Conservation (phyloP, 139 green algal genomes). For the Chlamydomonas sp. region DNA sequence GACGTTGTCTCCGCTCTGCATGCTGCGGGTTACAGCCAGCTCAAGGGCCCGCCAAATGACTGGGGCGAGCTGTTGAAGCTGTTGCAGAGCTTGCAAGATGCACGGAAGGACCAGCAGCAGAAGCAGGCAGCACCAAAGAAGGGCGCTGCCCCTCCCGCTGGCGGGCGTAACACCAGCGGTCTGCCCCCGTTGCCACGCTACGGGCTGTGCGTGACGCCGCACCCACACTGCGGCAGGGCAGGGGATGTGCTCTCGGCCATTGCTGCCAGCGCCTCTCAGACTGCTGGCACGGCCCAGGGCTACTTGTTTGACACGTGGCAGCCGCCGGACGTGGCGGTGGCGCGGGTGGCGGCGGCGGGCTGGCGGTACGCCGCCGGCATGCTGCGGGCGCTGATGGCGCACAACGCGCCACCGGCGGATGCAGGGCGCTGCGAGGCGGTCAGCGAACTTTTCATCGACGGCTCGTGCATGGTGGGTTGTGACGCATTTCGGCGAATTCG, state of each 20-base stretch:
- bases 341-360: too few relatives aligned
- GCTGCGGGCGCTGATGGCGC: not conserved
- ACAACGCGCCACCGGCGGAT: not conserved
- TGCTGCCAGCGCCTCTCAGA: constrained; percentile 1
- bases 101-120: too few relatives aligned
- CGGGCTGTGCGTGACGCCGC: not conserved
- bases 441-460: not conserved
- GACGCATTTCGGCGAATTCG: too few relatives aligned
- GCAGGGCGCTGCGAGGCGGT: not conserved
- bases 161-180: not conserved
- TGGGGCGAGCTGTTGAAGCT: constrained; percentile 6
- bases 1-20: not conserved
- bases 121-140: not conserved
- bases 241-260: constrained; percentile 2
- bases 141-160: not conserved
- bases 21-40: too few relatives aligned
- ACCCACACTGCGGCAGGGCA: not conserved
- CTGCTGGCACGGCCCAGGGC: not conserved
- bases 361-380: too few relatives aligned
- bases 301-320: too few relatives aligned
- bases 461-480: not conserved
- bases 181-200: not conserved
- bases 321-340: too few relatives aligned
- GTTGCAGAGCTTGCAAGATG: too few relatives aligned
- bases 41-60: not conserved